Base-by-base conservation (phyloP, 768 basidiomycete genomes). In the Leucogyrophana mollusca region DNA sequence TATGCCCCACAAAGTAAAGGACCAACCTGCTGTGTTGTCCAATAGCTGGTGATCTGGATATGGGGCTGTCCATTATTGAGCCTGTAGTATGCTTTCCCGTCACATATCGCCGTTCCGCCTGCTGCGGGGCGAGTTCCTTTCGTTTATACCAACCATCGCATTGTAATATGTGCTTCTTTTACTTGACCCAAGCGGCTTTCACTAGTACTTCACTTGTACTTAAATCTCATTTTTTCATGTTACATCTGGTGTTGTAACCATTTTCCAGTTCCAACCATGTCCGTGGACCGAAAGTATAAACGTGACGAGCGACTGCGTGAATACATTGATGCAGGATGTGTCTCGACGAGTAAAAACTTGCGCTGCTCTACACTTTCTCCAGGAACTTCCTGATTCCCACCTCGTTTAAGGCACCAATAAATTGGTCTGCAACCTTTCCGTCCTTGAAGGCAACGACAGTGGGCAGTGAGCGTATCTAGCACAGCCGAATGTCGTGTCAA, bases 401-500 rank as follows among this genome's bases (percentile, higher is more conserved):
- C 52, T 78, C 74, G 17, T 70, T 67, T 25, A 78, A 60, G 3
- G 82, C 80, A 37, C 85, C 88, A 2, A 81, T 69, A 56, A 92
- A 91, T 38, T 80, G 71, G 36, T 66, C 66, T n/a, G 83, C 69
- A 1, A 65, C 69, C 52, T 78, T 56, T 14, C 87, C 88, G 39
- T 83, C 74, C 46, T 72, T 77, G 69, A 90, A 90, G 3, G 87
- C 89, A 47, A 87, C 69, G 23, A 92, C 87, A 0, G 89, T 91
- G 3, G 89, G 89, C n/a, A 92, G 65, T 13, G 85, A 75, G n/a
- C 72, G 66, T 49, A 91, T 71, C 90, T 92, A 52, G 11, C 18
- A 30, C 23, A 47, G 10, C 22, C 22, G 24, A 11, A 25, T 24
- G 25, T 30, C 34, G 13, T 21, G n/a, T 20, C 45, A 9, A 13